Evolutionary conservation across 768 basidiomycete genomes (phyloP), one percentile per base, ranked within the genome.

Genomic region (Lactarius akahatsu): DNA sequence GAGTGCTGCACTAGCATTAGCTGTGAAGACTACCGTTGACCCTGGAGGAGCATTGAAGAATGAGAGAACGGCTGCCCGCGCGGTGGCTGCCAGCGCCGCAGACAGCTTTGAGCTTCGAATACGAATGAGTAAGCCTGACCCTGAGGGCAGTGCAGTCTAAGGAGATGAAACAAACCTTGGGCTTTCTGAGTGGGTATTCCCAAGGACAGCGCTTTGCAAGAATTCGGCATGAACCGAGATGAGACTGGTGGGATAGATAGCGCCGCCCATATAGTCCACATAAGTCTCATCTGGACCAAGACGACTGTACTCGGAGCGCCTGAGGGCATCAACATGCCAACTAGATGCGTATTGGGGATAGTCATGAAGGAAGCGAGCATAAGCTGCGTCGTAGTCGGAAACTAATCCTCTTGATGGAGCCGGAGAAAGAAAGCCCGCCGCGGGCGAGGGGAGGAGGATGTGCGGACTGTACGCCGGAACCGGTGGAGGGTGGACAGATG

Each of bases 181-280:
- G 74, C 86, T 92, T 72, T 90, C 83, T 0, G 91, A 93, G 75
- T 94, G 92, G 1, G 92, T 92, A 74, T 94, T 93, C 1, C 91
- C 92, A 65, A 94, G 82, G 54, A 93, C 80, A 72, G 76, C 85
- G 59, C 77, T 78, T 47, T 80, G 84, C 38, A 94, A 82, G 72
- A 92, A 91, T 59, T 85, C 83, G 47, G 86, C 80, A 70, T 92
- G 90, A 11, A 85, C 83, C 45, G 81, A 82, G 65, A 93, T 83
- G 40, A 94, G 84, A 70, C 86, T 88, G 71, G 91, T 88, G 13
- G 92, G 92, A 69, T 91, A 91, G 40, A 93, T 78, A 0, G 89
- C 84, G 28, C 89, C 91, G 36, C 92, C 92, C 90, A 93, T 93
- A 69, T 90, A 93, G 72, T 94, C 92, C 67, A 92, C 87, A 66